Percentiles rank a stretch among this genome's conserved stretches.
phyloP scores from a whole-genome alignment of 768 basidiomycete species.

The Amanita jacksonii region DNA sequence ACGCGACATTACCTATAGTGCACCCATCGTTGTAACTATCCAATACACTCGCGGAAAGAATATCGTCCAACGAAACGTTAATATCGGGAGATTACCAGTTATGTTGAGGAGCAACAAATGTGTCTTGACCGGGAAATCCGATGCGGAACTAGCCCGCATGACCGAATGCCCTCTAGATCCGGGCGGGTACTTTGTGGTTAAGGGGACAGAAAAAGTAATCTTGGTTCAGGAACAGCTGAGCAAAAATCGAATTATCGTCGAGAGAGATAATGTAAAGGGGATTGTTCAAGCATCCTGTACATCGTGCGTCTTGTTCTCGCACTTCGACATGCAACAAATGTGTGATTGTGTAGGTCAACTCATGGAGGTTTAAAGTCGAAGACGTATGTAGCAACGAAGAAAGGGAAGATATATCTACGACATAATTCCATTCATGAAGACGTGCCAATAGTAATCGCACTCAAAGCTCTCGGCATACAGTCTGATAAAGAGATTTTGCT shows the following conservation, averaged over 20 bases:
- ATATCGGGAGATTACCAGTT: slow-evolving; percentile 88
- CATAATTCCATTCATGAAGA: slow-evolving; percentile 98
- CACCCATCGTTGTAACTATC: slow-evolving; percentile 87
- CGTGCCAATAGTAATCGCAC: slow-evolving; percentile 90
- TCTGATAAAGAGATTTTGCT: slow-evolving; percentile 97
- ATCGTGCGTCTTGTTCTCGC: slow-evolving; percentile 53
- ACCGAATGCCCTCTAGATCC: slow-evolving; percentile 96
- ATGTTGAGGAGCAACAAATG: slow-evolving; percentile 97
- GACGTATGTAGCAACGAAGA: slow-evolving; percentile 94
- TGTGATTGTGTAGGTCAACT: slow-evolving; percentile 44
- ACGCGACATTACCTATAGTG: slow-evolving; percentile 90
- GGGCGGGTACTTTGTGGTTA: slow-evolving; percentile 99
- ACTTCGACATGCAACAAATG: background rate
- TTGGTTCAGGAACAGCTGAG: slow-evolving; percentile 97
- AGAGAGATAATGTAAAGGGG: slow-evolving; percentile 84
- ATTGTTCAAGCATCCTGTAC: slow-evolving; percentile 93
- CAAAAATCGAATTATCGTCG: slow-evolving; percentile 99
- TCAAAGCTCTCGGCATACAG: slow-evolving; percentile 93
- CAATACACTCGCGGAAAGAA: slow-evolving; percentile 90
- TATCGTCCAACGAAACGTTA: slow-evolving; percentile 79
- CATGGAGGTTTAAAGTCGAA: slow-evolving; percentile 90
- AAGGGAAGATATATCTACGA: slow-evolving; percentile 88
- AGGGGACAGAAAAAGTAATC: slow-evolving; percentile 99
- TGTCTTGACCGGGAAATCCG: slow-evolving; percentile 67
- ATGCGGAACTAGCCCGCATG: slow-evolving; percentile 86